Conservation (phyloP, 2,329 filamentous ascomycete genomes). For the Fusarium sulawesiense region DNA sequence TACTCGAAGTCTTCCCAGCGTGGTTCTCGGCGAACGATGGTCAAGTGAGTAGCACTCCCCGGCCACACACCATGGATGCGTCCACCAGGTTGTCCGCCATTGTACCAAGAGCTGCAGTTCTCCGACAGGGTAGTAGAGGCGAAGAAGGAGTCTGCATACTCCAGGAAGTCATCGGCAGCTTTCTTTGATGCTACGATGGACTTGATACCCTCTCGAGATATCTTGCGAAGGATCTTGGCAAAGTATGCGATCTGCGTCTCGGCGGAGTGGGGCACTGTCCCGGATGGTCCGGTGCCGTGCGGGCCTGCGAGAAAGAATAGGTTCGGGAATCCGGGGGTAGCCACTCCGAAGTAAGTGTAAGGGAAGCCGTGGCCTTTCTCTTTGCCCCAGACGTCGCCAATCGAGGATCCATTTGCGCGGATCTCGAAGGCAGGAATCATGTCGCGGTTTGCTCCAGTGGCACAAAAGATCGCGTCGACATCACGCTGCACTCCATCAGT, state of each 20-base stretch:
- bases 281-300: background rate
- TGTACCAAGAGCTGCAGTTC: slow-evolving; percentile 1
- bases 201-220: background rate
- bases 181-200: background rate
- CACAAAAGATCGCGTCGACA: background rate
- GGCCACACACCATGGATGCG: background rate
- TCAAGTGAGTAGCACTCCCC: slow-evolving; percentile 1
- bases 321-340: background rate
- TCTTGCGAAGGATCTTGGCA: background rate
- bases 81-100: background rate
- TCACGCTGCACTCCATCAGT: background rate
- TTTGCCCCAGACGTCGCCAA: background rate
- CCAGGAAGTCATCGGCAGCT: background rate
- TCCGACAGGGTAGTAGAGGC: background rate
- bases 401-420: background rate
- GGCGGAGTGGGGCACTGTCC: background rate
- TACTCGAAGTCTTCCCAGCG: slow-evolving; percentile 4
- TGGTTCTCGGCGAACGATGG: background rate
- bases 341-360: background rate
- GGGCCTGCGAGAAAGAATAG: background rate
- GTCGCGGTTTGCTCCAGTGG: background rate
- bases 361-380: background rate
- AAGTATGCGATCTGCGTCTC: background rate
- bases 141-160: background rate
- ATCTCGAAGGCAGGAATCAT: background rate